Conservation (phyloP, 1,284 basidiomycete species). For the Boletus mariae region DNA sequence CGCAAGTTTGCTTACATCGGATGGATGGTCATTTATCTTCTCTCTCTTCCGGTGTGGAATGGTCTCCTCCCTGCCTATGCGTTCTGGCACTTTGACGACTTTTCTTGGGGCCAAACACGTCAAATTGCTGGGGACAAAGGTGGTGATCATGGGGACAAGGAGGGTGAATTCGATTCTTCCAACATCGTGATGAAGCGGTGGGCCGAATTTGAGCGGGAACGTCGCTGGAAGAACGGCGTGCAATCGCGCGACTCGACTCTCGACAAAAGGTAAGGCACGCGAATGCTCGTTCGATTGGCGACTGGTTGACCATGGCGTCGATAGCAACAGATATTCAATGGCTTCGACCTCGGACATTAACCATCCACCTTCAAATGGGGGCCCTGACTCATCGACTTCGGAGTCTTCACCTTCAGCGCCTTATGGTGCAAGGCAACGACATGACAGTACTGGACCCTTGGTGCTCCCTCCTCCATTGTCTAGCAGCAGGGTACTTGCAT, state of each 20-base stretch:
- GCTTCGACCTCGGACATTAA: slow-evolving; percentile 74
- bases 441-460: slow-evolving; percentile 65
- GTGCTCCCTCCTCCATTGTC: slow-evolving; percentile 69
- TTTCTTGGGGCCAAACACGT: slow-evolving; percentile 97
- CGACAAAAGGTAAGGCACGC: slow-evolving; percentile 61
- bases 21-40: slow-evolving; percentile 95
- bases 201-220: slow-evolving; percentile 97
- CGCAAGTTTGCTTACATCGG: slow-evolving; percentile 92
- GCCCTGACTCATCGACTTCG: slow-evolving; percentile 58
- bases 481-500: slow-evolving; percentile 46
- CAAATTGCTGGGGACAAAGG: slow-evolving; percentile 77
- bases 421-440: slow-evolving; percentile 45
- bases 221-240: slow-evolving; percentile 87
- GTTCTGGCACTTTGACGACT: slow-evolving; percentile 99
- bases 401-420: slow-evolving; percentile 50
- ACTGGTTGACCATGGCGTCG: slow-evolving; percentile 17
- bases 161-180: slow-evolving; percentile 93
- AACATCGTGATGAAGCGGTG: slow-evolving; percentile 99
- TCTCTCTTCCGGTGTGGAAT: slow-evolving; percentile 96
- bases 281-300: slow-evolving; percentile 2
- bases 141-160: slow-evolving; percentile 81
- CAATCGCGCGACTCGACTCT: slow-evolving; percentile 78
- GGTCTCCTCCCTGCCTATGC: slow-evolving; percentile 91
- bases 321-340: slow-evolving; percentile 67
- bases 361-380: slow-evolving; percentile 43